Percentiles rank a stretch among this genome's conserved stretches.
phyloP scores from a whole-genome alignment of 441 rosid genomes.

The Jatropha podagrica region DNA sequence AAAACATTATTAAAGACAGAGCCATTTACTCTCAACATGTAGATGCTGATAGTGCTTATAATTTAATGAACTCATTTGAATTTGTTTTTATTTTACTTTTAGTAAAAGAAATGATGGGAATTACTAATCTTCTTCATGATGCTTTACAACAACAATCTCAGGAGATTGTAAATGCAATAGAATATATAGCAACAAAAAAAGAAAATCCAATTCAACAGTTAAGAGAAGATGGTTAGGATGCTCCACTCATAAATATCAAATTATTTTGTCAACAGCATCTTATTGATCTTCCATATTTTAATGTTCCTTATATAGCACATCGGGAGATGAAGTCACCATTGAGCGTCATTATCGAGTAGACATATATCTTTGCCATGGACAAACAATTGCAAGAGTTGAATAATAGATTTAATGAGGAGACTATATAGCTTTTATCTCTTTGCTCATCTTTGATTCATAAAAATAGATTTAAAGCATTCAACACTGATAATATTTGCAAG shows the following conservation, averaged over 20 bases:
- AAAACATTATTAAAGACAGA: too few species aligned
- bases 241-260: too few species aligned
- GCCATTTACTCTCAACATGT: too few species aligned
- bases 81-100: neutral
- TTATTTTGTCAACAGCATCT: too few species aligned
- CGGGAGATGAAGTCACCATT: neutral
- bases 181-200: neutral
- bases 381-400: neutral
- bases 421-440: neutral
- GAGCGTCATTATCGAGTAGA: neutral
- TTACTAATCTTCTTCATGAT: neutral
- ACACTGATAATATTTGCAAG: neutral
- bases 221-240: neutral
- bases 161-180: neutral
- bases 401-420: neutral
- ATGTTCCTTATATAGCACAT: too few species aligned
- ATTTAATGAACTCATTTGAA: neutral
- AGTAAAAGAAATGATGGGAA: neutral
- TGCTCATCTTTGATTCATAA: neutral
- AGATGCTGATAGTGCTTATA: too few species aligned
- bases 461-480: neutral
- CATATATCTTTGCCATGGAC: neutral
- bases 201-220: neutral
- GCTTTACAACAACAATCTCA: neutral
- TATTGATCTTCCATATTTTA: too few species aligned